Evolutionary conservation across 257 asterid genomes (phyloP).

Genomic region (Lycium ferocissimum): DNA sequence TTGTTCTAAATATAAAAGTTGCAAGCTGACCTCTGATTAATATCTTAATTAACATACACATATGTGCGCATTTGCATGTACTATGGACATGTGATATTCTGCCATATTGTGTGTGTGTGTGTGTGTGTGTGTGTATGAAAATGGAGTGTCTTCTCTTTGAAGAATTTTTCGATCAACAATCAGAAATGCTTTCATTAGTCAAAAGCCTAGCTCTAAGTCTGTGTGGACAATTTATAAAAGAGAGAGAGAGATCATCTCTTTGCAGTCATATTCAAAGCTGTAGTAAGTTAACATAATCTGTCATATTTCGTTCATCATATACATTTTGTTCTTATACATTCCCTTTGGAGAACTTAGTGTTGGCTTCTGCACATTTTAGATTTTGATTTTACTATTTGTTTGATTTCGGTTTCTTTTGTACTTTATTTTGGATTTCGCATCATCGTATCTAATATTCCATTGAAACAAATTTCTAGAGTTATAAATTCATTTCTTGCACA

Average conservation of each 20-base stretch:
- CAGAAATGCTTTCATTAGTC: not conserved
- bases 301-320: not conserved
- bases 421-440: not conserved
- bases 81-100: not conserved
- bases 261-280: not conserved
- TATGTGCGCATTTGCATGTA: too few species aligned
- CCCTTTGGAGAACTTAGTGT: not conserved
- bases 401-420: not conserved
- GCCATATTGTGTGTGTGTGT: not conserved
- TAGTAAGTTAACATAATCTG: not conserved
- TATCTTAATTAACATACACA: not conserved
- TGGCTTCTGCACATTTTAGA: not conserved
- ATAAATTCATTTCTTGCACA: not conserved
- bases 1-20: not conserved
- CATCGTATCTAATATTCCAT: not conserved
- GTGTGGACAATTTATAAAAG: not conserved
- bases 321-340: not conserved
- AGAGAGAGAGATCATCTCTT: not conserved
- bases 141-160: not conserved
- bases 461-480: not conserved
- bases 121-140: not conserved
- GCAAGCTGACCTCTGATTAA: not conserved
- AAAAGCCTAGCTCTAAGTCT: not conserved
- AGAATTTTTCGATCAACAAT: not conserved
- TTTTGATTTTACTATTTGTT: not conserved